Conservation (phyloP, 1,284 basidiomycete species). For the Pseudozyma flocculosa region DNA sequence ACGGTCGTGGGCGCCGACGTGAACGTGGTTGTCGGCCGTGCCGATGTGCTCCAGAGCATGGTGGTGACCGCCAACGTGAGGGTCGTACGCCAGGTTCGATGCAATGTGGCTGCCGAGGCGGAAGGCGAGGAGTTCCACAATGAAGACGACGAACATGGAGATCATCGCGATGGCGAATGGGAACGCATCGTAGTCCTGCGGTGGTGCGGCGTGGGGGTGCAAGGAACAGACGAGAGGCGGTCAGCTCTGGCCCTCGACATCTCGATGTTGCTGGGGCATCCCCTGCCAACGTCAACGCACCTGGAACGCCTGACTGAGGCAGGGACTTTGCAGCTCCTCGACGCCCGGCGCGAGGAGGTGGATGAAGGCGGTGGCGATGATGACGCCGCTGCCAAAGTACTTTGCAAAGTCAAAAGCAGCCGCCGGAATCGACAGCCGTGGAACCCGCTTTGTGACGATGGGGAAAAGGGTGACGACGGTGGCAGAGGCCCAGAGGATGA, state of each 20-base stretch:
- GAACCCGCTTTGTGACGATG: slow-evolving; percentile 68
- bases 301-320: slow-evolving; percentile 42
- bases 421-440: slow-evolving; percentile 50
- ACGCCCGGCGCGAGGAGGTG: slow-evolving; percentile 55
- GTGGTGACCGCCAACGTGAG: slow-evolving; percentile 52
- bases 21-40: slow-evolving; percentile 1
- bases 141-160: slow-evolving; percentile 48
- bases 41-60: slow-evolving; percentile 45
- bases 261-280: too few relatives aligned
- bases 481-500: slow-evolving; percentile 71
- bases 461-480: slow-evolving; percentile 77
- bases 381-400: slow-evolving; percentile 77
- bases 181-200: slow-evolving; percentile 29
- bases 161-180: slow-evolving; percentile 55
- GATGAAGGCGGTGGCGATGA: slow-evolving; percentile 73
- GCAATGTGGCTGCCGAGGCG: slow-evolving; percentile 42
- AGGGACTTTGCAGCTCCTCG: slow-evolving; percentile 46
- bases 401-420: slow-evolving; percentile 69
- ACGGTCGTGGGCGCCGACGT: slow-evolving; percentile 1
- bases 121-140: slow-evolving; percentile 53
- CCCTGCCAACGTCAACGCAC: background rate
- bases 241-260: too few relatives aligned
- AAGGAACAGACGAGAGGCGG: too few relatives aligned
- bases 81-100: slow-evolving; percentile 46
- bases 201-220: too few relatives aligned